Percentiles rank a stretch among this genome's conserved stretches.
These are phyloP conservation scores for Scheffersomyces stambukii DNA, from an alignment of 1,139 yeast species.

Conservation along the genomic window DNA sequence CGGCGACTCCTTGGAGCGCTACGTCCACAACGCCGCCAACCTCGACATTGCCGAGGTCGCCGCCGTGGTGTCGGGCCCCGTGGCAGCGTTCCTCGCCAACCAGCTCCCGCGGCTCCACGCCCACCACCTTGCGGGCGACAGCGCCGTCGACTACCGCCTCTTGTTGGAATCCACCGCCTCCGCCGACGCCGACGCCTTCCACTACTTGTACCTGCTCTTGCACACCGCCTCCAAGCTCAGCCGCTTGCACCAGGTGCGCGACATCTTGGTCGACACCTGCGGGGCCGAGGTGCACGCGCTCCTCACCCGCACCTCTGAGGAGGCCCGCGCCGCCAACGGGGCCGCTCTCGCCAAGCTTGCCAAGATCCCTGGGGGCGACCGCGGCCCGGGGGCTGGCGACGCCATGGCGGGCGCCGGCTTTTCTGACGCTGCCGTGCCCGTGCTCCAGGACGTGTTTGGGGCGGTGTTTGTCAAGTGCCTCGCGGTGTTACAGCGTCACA, in stretches of 20 bases:
- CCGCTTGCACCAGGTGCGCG: constrained; percentile 59
- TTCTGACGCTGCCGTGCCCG: constrained; percentile 50
- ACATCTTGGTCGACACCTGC: constrained; percentile 43
- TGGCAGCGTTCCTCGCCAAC: constrained; percentile 26
- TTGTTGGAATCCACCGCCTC: constrained; percentile 26
- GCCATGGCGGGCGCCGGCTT: constrained; percentile 23
- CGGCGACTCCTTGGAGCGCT: constrained; percentile 52
- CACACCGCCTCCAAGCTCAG: constrained; percentile 60
- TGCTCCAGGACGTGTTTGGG: constrained; percentile 69
- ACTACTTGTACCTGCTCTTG: constrained; percentile 52
- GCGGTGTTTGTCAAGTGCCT: constrained; percentile 60
- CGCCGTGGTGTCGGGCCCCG: constrained; percentile 41
- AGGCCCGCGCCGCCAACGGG: constrained; percentile 48
- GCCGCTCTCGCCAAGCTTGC: constrained; percentile 28
- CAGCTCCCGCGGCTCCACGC: constrained; percentile 33
- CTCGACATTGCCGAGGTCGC: constrained; percentile 54
- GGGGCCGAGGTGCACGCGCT: constrained; percentile 46
- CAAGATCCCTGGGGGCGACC: constrained; percentile 28
- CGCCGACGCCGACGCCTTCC: constrained; percentile 44
- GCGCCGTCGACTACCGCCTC: constrained; percentile 25
- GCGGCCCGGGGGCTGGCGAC: constrained; percentile 17
- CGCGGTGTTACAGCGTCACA: constrained; percentile 66
- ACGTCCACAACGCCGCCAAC: constrained; percentile 53
- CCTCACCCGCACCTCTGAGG: constrained; percentile 61
- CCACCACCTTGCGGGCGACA: constrained; percentile 16